phyloP scores from a whole-genome alignment of 2,329 filamentous ascomycete genomes.

The Alternaria infectoria region DNA sequence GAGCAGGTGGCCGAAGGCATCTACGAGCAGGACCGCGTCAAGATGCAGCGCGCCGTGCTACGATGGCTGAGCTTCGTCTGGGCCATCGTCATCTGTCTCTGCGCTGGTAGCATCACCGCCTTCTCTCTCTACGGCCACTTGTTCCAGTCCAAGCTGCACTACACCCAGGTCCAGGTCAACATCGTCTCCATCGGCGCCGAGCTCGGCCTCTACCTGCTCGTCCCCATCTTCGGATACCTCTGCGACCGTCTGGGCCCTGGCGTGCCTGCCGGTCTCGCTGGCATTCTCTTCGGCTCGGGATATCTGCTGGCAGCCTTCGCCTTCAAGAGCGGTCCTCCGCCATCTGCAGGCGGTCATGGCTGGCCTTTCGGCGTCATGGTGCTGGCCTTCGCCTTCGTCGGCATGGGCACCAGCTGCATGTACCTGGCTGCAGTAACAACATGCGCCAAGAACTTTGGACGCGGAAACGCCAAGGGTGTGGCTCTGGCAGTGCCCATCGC shows the following conservation, averaged over 20 bases:
- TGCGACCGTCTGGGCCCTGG: constrained; percentile 88
- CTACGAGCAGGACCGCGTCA: constrained; percentile 62
- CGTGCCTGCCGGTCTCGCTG: constrained; percentile 75
- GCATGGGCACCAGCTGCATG: constrained; percentile 83
- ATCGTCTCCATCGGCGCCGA: constrained; percentile 85
- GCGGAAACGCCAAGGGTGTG: constrained; percentile 83
- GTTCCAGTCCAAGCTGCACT: constrained; percentile 84
- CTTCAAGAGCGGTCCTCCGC: constrained; percentile 67
- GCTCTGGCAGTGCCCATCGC: constrained; percentile 91
- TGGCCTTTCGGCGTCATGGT: constrained; percentile 86
- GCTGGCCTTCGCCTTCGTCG: constrained; percentile 80
- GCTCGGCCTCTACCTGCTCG: constrained; percentile 88
- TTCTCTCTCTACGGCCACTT: constrained; percentile 94
- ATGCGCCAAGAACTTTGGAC: constrained; percentile 97
- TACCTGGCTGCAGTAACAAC: constrained; percentile 92
- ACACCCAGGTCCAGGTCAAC: constrained; percentile 92
- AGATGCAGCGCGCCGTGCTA: constrained; percentile 59
- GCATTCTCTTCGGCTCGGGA: constrained; percentile 75
- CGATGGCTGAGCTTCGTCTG: constrained; percentile 65
- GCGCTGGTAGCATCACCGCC: constrained; percentile 88
- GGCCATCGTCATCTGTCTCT: constrained; percentile 71
- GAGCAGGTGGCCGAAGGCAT: constrained; percentile 67
- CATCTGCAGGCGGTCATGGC: constrained; percentile 58
- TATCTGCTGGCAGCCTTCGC: constrained; percentile 84
- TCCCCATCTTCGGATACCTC: constrained; percentile 85